Conservation (phyloP, 139 green algal species). For the Deuterostichococcus epilithicus region DNA sequence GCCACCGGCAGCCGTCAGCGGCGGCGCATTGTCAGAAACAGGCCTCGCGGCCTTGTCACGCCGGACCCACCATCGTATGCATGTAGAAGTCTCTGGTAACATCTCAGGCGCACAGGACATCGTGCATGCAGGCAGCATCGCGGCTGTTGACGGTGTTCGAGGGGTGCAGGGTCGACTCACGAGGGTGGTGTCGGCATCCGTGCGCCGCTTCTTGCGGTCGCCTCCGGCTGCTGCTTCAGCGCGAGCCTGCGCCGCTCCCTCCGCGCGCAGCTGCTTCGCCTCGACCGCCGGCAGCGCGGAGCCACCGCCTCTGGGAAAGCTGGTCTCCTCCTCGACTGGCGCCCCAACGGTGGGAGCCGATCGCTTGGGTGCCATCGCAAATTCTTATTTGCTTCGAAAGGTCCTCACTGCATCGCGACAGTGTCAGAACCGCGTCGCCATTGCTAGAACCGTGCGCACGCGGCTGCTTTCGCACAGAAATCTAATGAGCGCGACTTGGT, state of each 20-base stretch:
- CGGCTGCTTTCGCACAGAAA: no score
- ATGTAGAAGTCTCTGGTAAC: neutral
- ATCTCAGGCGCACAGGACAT: neutral
- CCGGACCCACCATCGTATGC: neutral
- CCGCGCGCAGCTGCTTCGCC: slow-evolving; percentile 42
- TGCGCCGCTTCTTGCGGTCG: slow-evolving; percentile 24
- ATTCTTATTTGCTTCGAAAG: no score
- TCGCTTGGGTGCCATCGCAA: neutral
- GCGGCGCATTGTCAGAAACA: neutral
- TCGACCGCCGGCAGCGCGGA: slow-evolving; percentile 55
- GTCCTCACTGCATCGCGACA: no score
- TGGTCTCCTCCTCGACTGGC: slow-evolving; percentile 39
- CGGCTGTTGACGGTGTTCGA: neutral
- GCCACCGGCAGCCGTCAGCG: neutral
- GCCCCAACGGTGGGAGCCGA: neutral
- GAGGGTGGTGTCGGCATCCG: slow-evolving; percentile 4
- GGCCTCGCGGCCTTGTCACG: neutral
- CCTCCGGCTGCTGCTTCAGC: slow-evolving; percentile 10
- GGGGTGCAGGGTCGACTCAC: neutral
- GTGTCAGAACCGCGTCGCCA: no score
- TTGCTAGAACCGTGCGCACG: no score
- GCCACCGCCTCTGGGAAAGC: slow-evolving; percentile 66
- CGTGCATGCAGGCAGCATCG: neutral
- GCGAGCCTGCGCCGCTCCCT: slow-evolving; percentile 51
- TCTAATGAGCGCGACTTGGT: no score